These are phyloP conservation scores for Vigna trinervia DNA, from an alignment of 306 rosid genomes.

Conservation along the genomic window DNA sequence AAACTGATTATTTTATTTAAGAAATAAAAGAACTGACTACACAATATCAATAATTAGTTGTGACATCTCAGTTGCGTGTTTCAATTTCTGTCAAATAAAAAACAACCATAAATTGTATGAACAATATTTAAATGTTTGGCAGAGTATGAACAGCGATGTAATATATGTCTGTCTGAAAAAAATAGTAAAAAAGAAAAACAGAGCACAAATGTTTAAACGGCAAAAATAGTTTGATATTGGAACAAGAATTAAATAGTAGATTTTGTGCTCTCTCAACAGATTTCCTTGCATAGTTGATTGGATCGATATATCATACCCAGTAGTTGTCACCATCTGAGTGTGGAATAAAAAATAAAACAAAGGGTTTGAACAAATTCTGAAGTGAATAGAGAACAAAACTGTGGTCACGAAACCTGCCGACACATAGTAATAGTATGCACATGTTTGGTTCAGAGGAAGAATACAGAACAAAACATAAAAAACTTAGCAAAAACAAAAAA, in stretches of 20 bases:
- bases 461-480: neutral
- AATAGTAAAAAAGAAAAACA: neutral
- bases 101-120: neutral
- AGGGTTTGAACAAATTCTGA: slow-evolving; percentile 36
- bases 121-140: neutral
- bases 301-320: neutral
- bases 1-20: neutral
- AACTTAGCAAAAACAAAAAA: slow-evolving; percentile 15
- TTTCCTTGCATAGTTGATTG: slow-evolving; percentile 33
- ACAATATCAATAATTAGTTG: neutral
- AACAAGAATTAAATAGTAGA: slow-evolving; percentile 47
- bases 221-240: slow-evolving; percentile 1
- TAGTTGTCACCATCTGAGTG: slow-evolving; percentile 37
- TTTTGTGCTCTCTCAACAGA: slow-evolving; percentile 44
- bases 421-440: slow-evolving; percentile 44
- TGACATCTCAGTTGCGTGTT: slow-evolving; percentile 4
- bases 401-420: slow-evolving; percentile 45
- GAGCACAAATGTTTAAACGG: neutral
- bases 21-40: neutral
- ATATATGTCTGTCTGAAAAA: slow-evolving; percentile 20
- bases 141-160: neutral
- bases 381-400: slow-evolving; percentile 31
- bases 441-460: slow-evolving; percentile 38
- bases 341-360: slow-evolving; percentile 32
- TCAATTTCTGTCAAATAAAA: neutral